Base-by-base conservation (phyloP, 257 asterid species). In the Petrea volubilis region DNA sequence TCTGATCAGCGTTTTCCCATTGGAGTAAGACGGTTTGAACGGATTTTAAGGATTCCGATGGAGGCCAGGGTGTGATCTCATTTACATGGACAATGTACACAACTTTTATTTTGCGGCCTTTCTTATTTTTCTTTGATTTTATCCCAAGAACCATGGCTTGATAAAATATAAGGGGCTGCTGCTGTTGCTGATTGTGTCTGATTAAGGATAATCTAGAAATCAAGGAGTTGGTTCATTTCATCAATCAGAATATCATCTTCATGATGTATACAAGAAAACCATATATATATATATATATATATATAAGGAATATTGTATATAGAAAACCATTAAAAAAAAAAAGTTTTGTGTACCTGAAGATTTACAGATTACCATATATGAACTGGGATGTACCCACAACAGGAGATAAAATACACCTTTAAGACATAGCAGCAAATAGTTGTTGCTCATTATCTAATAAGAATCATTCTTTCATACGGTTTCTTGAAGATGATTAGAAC, bases 21-120 rank as follows among this genome's bases (percentile, higher is more conserved):
- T 82, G 90, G 71, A 92, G 92, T 80, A 88, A 67, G 23, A 92
- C 89, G 0, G 96, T 88, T 55, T 88, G 95, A 63, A 88, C 84
- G 29, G 95, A 84, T 78, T 40, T 79, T 31, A 90, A 49, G 55
- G 97, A 73, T 56, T 85, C 86, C 5, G 93, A 85, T 49, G 98
- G 96, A 49, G 97, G 97, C 98, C 98, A 93, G 3, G 97, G 97
- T 74, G 79, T 88, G 40, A 93, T 85, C 75, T 88, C 90, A 24
- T 82, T 76, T 31, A 93, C 68, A 18, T 79, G 94, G 62, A 93
- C 67, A 0, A 76, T 64, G 72, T 82, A 90, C 18, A 87, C 92
- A 5, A 84, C 78, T 73, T 77, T 78, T 31, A 88, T 68, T 34
- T 80, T 55, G 52, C 81, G 73, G 5, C 93, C 84, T 78, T 81